Evolutionary conservation across 768 basidiomycete species (phyloP), one percentile per base, ranked within the genome.

Genomic region (Pisolithus orientalis): DNA sequence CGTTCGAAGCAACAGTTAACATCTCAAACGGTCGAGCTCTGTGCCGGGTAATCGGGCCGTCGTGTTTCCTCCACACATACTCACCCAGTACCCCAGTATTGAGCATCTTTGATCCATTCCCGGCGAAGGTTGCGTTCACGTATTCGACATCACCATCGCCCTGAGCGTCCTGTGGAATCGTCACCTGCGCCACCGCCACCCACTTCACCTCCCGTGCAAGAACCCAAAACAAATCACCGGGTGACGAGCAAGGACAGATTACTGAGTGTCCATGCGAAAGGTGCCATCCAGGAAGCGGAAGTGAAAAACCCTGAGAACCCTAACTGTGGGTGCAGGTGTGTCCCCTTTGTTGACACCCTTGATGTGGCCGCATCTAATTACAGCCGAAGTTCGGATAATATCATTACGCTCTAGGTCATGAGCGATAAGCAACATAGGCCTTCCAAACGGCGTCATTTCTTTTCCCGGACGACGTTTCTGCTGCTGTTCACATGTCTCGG

Each of bases 281-380:
- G 84, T 10, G 86, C 95, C 2, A 93, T 98, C 43, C 91, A 93
- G 64, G 95, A 99, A 68, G 96, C 95, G 0, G 95, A 99, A 65
- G 83, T 87, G 4, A 77, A 81, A 57, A 90, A 95, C 63, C 86
- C 90, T 57, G 78, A 80, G 24, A 94, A 95, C 65, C 82, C 90
- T 4, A 84, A 82, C 27, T 98, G 14, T 97, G 94, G 94, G 87
- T 95, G 6, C 94, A 97, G 80, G 91, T 95, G 57, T 51, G 80
- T 14, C 24, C 31, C 34, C 1, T 1, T 17, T 16, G 21, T 32
- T 11, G 32, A 4, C 44, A 44, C 51, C n/a, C 11, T 21, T 53
- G 7, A 55, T 43, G 42, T 40, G 10, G 2, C 29, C 44, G 39
- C 44, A 16, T 34, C 16, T 39, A n/a, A 5, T 21, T 21, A 21